phyloP scores from a whole-genome alignment of 495 filamentous ascomycete genomes.

The Jackrogersella minutella region DNA sequence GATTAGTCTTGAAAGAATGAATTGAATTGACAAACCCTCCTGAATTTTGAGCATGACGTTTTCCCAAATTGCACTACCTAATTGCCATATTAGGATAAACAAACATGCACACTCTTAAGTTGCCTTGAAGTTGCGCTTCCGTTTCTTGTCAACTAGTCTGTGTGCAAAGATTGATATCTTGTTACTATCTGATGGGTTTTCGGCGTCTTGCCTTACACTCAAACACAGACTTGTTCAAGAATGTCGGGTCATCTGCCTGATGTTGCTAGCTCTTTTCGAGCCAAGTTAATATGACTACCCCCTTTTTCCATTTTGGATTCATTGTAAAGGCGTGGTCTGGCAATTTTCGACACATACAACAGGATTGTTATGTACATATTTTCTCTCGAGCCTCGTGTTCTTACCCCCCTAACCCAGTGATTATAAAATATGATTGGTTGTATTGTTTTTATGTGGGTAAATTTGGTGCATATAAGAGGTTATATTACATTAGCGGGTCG shows the following conservation, averaged over 20 bases:
- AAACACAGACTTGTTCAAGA: conserved; percentile 36
- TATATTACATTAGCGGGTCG: neutral
- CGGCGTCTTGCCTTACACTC: conserved; percentile 54
- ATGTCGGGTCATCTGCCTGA: conserved; percentile 38
- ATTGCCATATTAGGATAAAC: conserved; percentile 3
- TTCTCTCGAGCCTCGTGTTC: neutral
- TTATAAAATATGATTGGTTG: neutral
- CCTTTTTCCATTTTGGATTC: conserved; percentile 24
- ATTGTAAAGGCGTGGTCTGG: conserved; percentile 28
- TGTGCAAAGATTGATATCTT: conserved; percentile 80
- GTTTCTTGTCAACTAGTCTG: conserved; percentile 93
- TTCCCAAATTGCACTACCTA: conserved; percentile 3
- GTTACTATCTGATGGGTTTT: conserved; percentile 44
- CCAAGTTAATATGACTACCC: conserved; percentile 10
- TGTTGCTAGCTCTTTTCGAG: conserved; percentile 29
- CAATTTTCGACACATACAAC: conserved; percentile 31
- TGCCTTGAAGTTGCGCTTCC: conserved; percentile 74
- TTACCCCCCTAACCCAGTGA: neutral
- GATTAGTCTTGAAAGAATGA: conserved; percentile 19
- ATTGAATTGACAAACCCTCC: neutral
- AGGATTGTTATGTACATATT: too few relatives aligned
- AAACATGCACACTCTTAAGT: conserved; percentile 87
- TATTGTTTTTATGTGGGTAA: neutral
- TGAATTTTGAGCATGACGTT: neutral
- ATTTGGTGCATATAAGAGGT: neutral